Evolutionary conservation across 2,329 filamentous ascomycete genomes (phyloP), one percentile per base, ranked within the genome.

Genomic region (Cadophora sp.): DNA sequence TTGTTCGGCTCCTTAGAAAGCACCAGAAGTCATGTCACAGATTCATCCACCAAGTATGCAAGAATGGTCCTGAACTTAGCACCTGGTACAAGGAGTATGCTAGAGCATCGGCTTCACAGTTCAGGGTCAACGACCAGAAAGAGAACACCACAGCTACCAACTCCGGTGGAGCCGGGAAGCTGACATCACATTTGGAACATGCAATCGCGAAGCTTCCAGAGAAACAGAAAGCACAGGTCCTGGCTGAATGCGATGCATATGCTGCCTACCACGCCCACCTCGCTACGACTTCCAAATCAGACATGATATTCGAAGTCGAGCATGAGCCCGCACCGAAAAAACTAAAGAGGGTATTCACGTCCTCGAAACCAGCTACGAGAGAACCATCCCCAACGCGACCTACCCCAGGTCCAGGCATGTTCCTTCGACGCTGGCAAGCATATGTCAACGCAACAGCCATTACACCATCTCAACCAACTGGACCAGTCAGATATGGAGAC

Each of bases 391-490:
- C 47, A 43, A 62, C 53, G 27, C 41, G 27, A n/a, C 51, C 62
- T 11, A 24, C 33, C 3, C 58, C 61, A 9, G 91, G 91, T 0
- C 91, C 92, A 0, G 92, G 92, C 1, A 86, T 91, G 56, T 94
- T 91, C 74, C 84, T 94, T 27, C 83, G 86, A 1, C 84, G 88
- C 59, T 94, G 92, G 91, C 89, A 93, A 75, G 81, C 85, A 0
- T 81, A 94, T 7, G 81, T 94, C 3, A 89, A 94, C 75, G 81
- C 83, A n/a, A 92, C 91, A 0, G 77, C 83, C 55, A 88, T 94
- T 68, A 91, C 90, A 1, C 90, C 92, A 8, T 22, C 50, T 30
- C 22, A 30, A 20, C 48, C n/a, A 6, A 8, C 11, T 20, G 61
- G 61, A 24, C 61, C 61, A 11, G 61, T 63, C 16, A 55, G 61